These are phyloP conservation scores for Aspergillus jensenii DNA, from an alignment of 2,329 filamentous ascomycete genomes.

Conservation along the genomic window DNA sequence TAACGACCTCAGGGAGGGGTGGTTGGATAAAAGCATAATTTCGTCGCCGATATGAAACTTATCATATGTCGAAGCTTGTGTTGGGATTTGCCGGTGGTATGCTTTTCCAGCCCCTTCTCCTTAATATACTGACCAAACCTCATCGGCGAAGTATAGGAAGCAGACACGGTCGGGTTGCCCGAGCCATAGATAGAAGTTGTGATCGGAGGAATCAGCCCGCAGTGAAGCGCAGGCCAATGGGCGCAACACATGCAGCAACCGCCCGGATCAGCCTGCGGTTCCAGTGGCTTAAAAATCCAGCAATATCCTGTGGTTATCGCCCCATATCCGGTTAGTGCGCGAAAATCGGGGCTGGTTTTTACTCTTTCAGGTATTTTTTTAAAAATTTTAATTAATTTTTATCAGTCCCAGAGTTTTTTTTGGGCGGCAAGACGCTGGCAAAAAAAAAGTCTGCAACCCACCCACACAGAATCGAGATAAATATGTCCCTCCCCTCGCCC, in stretches of 20 bases:
- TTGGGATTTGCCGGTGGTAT: neutral
- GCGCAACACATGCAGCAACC: neutral
- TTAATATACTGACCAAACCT: neutral
- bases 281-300: neutral
- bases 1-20: too few relatives aligned
- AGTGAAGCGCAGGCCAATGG: constrained; percentile 1
- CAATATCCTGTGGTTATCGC: neutral
- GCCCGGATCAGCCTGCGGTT: neutral
- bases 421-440: constrained; percentile 27
- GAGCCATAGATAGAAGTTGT: neutral
- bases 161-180: neutral
- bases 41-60: neutral
- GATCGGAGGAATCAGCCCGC: constrained; percentile 7
- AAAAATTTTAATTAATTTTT: constrained; percentile 19
- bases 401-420: constrained; percentile 10
- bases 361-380: constrained; percentile 11
- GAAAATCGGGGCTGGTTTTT: constrained; percentile 20
- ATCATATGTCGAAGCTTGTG: neutral
- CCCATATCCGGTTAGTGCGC: constrained; percentile 16
- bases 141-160: too few relatives aligned
- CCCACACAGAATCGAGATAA: constrained; percentile 37
- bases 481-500: constrained; percentile 30
- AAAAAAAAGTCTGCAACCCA: constrained; percentile 5
- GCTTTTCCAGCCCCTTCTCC: neutral
- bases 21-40: too few relatives aligned